Evolutionary conservation across 768 basidiomycete genomes (phyloP), one percentile per base, ranked within the genome.

Genomic region (Kwoniella sp.): DNA sequence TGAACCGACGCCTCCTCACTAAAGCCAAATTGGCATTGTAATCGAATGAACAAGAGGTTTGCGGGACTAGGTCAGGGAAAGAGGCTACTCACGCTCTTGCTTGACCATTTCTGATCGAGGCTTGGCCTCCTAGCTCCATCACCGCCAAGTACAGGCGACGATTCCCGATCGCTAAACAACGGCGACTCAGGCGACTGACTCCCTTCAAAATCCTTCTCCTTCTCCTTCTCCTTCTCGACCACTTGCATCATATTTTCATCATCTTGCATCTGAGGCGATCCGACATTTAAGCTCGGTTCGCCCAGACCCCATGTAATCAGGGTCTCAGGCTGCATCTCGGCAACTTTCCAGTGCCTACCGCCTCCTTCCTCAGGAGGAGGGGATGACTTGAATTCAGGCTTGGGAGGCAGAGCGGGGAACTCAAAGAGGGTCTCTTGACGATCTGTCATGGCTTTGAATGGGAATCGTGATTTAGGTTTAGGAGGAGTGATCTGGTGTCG

Each of bases 321-420:
- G 3, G 73, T 75, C 50, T 75, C 73, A 24, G 72, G 59, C 24
- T 69, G 62, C 68, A 74, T 69, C 21, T 68, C 64, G 2, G 71
- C 70, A 1, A 64, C 54, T 44, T 64, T 30, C 55, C 64, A 72
- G 6, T 58, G 55, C 22, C 63, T 51, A 17, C 12, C 48, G 21
- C 27, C 25, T 55, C 36, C n/a, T 25, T 26, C 37, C 15, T 36
- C 40, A 13, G 5, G 33, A 37, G 17, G 25, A 25, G 19, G 44
- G 22, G 27, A 30, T 44, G 36, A 19, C 26, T 12, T 26, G 51
- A 64, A 72, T 33, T 27, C 30, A 19, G 67, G 70, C 53, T 57
- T 67, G 12, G 56, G 15, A 15, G 69, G 65, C 7, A 68, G 70
- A 27, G 64, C 55, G 24, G 63, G 63, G 1, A 53, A 50, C 1